Evolutionary conservation across 352 stramenopile genomes (phyloP).

Genomic region (Phytophthora sp.): DNA sequence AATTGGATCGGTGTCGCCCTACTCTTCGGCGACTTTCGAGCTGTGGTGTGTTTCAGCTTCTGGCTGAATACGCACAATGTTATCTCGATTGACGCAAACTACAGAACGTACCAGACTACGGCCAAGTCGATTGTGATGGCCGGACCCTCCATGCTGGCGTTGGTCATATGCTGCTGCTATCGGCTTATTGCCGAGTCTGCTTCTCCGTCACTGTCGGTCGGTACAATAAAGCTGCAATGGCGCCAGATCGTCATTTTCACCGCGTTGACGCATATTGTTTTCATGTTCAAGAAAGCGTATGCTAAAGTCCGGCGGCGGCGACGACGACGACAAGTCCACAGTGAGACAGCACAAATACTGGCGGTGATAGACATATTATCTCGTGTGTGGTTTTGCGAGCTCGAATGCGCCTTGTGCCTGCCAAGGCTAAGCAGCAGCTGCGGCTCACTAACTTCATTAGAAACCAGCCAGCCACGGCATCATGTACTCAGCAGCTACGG

Average conservation of each 20-base stretch:
- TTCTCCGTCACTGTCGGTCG: slow-evolving; percentile 8
- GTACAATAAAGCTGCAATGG: slow-evolving; percentile 13
- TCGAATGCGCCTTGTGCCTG: background rate
- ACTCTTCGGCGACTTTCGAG: slow-evolving; percentile 32
- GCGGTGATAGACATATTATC: slow-evolving; percentile 4
- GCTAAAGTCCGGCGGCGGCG: background rate
- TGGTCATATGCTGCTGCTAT: slow-evolving; percentile 28
- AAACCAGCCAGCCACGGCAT: background rate
- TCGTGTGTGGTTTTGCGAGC: slow-evolving; percentile 19
- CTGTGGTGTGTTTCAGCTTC: slow-evolving; percentile 24
- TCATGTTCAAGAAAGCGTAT: slow-evolving; percentile 27
- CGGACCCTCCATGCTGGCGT: slow-evolving; percentile 28
- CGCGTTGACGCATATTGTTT: slow-evolving; percentile 27
- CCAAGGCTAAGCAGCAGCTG: background rate
- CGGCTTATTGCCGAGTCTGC: slow-evolving; percentile 14
- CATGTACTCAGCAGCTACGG: background rate
- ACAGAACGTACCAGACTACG: slow-evolving; percentile 27
- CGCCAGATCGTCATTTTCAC: slow-evolving; percentile 29
- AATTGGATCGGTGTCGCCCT: slow-evolving; percentile 29
- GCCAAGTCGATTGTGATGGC: slow-evolving; percentile 30
- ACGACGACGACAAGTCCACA: background rate
- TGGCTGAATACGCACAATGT: slow-evolving; percentile 26
- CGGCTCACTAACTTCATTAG: background rate
- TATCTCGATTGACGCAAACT: slow-evolving; percentile 41
- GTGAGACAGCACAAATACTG: background rate